Percentiles rank a stretch among this genome's conserved stretches.
These are phyloP conservation scores for Fagopyrum homotropicum DNA, from an alignment of 148 eudicot genomes.

Conservation along the genomic window DNA sequence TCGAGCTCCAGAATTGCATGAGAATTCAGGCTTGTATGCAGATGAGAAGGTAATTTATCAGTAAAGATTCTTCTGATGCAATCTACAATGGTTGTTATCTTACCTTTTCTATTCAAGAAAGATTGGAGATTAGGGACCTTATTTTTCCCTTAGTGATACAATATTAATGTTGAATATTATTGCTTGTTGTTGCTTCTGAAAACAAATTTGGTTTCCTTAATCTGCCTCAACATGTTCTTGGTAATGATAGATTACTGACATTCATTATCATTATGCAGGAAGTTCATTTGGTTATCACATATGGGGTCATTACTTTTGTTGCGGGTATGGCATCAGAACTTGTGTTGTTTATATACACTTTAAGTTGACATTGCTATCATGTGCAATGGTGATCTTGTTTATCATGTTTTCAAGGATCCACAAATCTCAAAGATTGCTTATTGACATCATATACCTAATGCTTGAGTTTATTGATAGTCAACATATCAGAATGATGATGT, in stretches of 20 bases:
- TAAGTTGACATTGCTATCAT: not conserved
- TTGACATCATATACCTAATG: not conserved
- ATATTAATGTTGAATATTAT: too few relatives aligned
- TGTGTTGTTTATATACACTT: not conserved
- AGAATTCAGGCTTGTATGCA: slow-evolving; percentile 48
- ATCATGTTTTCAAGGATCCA: not conserved
- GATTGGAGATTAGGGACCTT: too few relatives aligned
- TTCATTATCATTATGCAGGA: slow-evolving; percentile 40
- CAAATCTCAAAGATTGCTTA: not conserved
- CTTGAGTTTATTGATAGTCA: not conserved
- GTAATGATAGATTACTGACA: not conserved
- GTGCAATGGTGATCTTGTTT: too few relatives aligned
- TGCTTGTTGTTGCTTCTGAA: too few relatives aligned
- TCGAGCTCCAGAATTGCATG: slow-evolving; percentile 49
- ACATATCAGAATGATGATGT: not conserved
- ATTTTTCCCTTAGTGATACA: too few relatives aligned
- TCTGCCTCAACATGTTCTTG: slow-evolving; percentile 4
- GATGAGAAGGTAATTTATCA: slow-evolving; percentile 72
- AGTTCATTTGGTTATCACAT: slow-evolving; percentile 78
- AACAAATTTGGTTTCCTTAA: too few relatives aligned
- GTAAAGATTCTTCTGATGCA: not conserved
- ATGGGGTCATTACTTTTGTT: slow-evolving; percentile 97
- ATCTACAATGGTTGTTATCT: too few relatives aligned
- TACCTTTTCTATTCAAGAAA: too few relatives aligned
- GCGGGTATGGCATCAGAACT: slow-evolving; percentile 54